Conservation (phyloP, 352 stramenopile genomes). For the Blastocystis sp. region DNA sequence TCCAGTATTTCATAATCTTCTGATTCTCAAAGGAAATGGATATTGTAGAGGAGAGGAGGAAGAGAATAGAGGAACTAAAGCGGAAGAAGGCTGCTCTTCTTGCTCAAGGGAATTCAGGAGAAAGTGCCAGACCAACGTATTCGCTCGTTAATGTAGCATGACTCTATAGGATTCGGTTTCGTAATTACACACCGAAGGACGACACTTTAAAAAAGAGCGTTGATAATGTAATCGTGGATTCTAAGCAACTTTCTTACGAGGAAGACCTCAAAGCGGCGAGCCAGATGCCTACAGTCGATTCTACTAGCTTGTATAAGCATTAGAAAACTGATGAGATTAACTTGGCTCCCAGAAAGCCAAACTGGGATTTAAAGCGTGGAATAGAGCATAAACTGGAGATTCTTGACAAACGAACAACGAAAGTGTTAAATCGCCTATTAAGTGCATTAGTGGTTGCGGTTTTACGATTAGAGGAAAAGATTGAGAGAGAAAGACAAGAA, state of each 20-base stretch:
- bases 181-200: slow-evolving; percentile 37
- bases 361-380: slow-evolving; percentile 48
- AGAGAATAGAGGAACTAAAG: slow-evolving; percentile 47
- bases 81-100: slow-evolving; percentile 9
- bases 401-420: slow-evolving; percentile 22
- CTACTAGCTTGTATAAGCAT: background rate
- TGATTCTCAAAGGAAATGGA: background rate
- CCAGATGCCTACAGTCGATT: background rate
- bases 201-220: slow-evolving; percentile 16
- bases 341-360: slow-evolving; percentile 45
- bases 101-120: background rate
- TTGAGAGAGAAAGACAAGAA: background rate
- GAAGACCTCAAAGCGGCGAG: slow-evolving; percentile 8
- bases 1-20: background rate
- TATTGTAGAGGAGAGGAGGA: background rate
- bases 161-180: slow-evolving; percentile 23
- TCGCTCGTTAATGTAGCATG: background rate
- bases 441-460: background rate
- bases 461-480: slow-evolving; percentile 17
- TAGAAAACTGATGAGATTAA: slow-evolving; percentile 52
- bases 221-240: background rate
- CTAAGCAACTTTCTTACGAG: background rate
- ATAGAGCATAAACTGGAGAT: slow-evolving; percentile 46
- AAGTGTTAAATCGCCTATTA: background rate
- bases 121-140: background rate